A percentile compares a stretch with the other conserved stretches of the same genome.
Evolutionary conservation across 1,139 yeast species (phyloP).

Genomic region (Kluyveromyces sp.): DNA sequence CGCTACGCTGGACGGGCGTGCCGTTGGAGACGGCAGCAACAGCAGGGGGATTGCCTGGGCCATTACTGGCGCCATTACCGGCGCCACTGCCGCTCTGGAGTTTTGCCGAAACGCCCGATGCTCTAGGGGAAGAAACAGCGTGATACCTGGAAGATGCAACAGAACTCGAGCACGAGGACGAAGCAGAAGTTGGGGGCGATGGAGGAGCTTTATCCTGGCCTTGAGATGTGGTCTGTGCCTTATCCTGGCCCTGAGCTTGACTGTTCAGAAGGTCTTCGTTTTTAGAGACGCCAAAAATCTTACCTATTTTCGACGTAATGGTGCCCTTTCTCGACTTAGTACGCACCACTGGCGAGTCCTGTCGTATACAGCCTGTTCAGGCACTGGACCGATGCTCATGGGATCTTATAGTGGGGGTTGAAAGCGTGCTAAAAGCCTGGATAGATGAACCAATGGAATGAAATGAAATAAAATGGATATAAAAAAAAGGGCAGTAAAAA

Average conservation of each 20-base stretch:
- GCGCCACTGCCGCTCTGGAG: no score
- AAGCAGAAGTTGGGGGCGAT: conserved; percentile 1
- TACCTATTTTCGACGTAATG: conserved; percentile 11
- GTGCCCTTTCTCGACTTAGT: conserved; percentile 7
- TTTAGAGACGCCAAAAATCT: conserved; percentile 10
- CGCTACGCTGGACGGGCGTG: no score
- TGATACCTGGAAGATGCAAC: conserved; percentile 1
- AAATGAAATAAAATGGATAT: no score
- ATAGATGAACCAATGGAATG: no score
- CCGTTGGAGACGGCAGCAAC: no score
- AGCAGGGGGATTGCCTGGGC: no score
- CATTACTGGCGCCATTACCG: no score
- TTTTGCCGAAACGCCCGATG: no score
- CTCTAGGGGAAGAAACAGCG: neutral
- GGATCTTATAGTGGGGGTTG: neutral
- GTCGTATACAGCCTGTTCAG: neutral
- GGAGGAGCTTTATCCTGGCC: neutral
- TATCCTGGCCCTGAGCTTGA: no score
- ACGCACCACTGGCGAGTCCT: neutral
- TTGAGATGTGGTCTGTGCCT: neutral
- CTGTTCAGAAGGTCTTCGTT: neutral
- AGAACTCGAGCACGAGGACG: conserved; percentile 1
- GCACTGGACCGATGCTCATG: neutral
- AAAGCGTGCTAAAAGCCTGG: no score
- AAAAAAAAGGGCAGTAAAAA: no score